Base-by-base conservation (phyloP, 2,329 filamentous ascomycete genomes). In the Xylariaceae sp. region DNA sequence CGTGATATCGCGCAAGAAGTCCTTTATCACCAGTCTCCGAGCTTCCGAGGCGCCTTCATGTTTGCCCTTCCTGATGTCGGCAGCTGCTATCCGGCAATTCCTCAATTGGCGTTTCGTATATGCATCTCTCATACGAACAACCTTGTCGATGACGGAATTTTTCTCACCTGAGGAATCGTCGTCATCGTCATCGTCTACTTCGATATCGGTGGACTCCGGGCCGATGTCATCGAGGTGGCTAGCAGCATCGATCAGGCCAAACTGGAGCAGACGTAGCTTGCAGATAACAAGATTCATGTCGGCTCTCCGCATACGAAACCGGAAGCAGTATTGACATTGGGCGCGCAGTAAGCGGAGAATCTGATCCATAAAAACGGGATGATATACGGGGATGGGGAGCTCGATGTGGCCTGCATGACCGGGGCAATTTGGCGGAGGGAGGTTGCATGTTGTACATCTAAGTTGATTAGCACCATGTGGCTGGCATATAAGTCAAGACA, bases 371-470 rank as follows among this genome's bases (percentile, higher is more conserved):
- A 97, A 98, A 2, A 92, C 90, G n/a, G 94, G 91, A 74, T 99
- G 94, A 73, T 98, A 99, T 49, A 97, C 91, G 43, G 91, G 91
- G 11, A 93, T 89, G 12, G 95, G 93, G 11, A 99, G 87, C 68
- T 97, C 92, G 73, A 99, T 96, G 72, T 99, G 95, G 50, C 95
- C 96, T 58, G 90, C 85, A 78, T 99, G 96, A 55, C 96, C 96
- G 6, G 94, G 92, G 73, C 96, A 99, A 67, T 85, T 85, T 70
- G 87, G 84, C 60, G 87, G 88, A 69, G 88, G 90, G 65, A 96
- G 83, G 66, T 94, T 91, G 78, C 95, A 99, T 74, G 95, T 99
- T 67, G 92, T 84, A 78, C 95, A 99, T 71, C 92, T 96, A 9
- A 31, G 16, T 46, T 19, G 29, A 41, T 60, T 28, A 61, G 48